Base-by-base conservation (phyloP, 179 eudicot genomes). In the Amaranthus tricolor region DNA sequence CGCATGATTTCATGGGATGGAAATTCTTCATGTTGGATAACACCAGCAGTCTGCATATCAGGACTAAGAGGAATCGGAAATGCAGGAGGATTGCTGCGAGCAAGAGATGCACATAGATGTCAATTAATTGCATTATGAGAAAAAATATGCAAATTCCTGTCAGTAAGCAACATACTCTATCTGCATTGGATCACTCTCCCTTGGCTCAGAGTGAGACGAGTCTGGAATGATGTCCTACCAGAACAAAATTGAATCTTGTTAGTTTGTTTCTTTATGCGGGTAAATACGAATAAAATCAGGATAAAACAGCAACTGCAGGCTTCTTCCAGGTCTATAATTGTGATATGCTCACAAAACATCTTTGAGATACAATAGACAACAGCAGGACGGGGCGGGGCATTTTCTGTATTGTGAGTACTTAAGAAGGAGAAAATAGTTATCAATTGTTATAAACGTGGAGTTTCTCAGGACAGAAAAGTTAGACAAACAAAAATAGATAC, bases 1-100 rank as follows among this genome's bases (percentile, higher is more conserved):
- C 97, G 96, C 88, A 85, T 70, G 6, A 52, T 40, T 80, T 90
- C 97, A 64, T 79, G 64, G 64, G 69, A 75, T 9, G 77, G 82
- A 63, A 19, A 13, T 31, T 31, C 40, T 2, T 31, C 40, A 45
- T 17, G 44, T 9, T 50, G 79, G 57, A 47, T 79, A 48, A 80
- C 80, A 66, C 70, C 72, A 52, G 66, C 71, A 70, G 74, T 67
- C 57, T 3, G 40, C 40, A 31, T 63, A 62, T 19, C 78, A 48
- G 44, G 59, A 75, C 19, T 16, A 57, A 53, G 62, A 66, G 68
- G 62, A 58, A 7, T 45, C 55, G 78, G 78, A 57, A 21, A 57
- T 53, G 73, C 71, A 75, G 63, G 84, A 73, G 62, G 73, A 74
- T 72, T 57, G 77, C 92, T 85, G 85, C 71, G 78, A 74, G 58